These are phyloP conservation scores for Metschnikowia arizonensis DNA, from an alignment of 805 yeast genomes.

Conservation along the genomic window DNA sequence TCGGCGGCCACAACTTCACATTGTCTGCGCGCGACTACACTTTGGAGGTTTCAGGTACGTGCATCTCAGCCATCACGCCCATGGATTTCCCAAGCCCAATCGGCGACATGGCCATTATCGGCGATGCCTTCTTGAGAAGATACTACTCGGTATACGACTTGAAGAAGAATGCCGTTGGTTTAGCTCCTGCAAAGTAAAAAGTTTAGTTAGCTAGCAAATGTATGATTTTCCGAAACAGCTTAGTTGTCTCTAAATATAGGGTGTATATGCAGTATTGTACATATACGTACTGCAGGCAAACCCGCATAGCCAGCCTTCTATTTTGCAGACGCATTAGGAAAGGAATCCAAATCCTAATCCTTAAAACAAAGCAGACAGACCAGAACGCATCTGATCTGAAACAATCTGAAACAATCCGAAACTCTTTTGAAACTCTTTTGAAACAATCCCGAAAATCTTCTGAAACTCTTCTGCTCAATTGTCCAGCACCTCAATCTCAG, in stretches of 20 bases:
- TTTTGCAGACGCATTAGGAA: constrained; percentile 5
- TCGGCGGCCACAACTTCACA: constrained; percentile 88
- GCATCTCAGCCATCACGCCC: constrained; percentile 94
- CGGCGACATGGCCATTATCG: constrained; percentile 93
- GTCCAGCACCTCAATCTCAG: no score
- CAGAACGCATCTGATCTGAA: no score
- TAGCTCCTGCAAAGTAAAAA: constrained; percentile 61
- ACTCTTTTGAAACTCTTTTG: no score
- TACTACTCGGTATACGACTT: constrained; percentile 93
- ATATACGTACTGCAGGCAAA: neutral
- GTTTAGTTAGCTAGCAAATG: neutral
- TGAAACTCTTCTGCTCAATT: neutral
- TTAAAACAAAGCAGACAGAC: no score
- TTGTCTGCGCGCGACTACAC: constrained; percentile 88
- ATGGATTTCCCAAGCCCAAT: constrained; percentile 97
- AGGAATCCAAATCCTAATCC: no score
- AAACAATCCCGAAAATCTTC: neutral
- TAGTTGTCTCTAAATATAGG: neutral
- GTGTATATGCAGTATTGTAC: neutral
- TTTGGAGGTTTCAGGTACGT: constrained; percentile 88
- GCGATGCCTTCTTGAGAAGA: constrained; percentile 95
- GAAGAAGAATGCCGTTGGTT: constrained; percentile 88
- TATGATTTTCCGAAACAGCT: neutral
- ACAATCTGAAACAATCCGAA: no score
- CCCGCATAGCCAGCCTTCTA: constrained; percentile 16